Evolutionary conservation across 495 filamentous ascomycete genomes (phyloP).

Genomic region (Penicillium taxi): DNA sequence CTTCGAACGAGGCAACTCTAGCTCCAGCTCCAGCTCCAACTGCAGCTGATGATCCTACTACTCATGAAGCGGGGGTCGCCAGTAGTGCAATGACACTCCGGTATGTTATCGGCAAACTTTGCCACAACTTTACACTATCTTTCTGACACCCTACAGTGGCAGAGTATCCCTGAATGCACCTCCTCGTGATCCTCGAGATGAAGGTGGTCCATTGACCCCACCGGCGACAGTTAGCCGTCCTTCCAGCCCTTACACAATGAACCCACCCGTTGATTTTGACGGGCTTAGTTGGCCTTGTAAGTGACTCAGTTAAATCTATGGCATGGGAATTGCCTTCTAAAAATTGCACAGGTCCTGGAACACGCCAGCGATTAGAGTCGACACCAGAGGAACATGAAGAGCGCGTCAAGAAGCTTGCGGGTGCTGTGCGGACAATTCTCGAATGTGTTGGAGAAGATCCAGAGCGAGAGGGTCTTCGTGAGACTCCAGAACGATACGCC

Average conservation of each 20-base stretch:
- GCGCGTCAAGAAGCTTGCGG: slow-evolving; percentile 68
- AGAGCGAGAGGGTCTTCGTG: slow-evolving; percentile 77
- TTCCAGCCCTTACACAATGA: slow-evolving; percentile 52
- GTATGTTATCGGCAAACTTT: slow-evolving; percentile 13
- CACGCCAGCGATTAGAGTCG: slow-evolving; percentile 71
- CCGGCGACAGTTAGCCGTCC: slow-evolving; percentile 46
- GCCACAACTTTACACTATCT: neutral
- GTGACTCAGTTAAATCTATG: slow-evolving; percentile 15
- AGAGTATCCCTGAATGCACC: slow-evolving; percentile 50
- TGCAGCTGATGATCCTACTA: slow-evolving; percentile 15
- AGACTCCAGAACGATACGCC: slow-evolving; percentile 85
- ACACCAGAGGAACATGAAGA: slow-evolving; percentile 62
- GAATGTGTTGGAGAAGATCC: slow-evolving; percentile 97
- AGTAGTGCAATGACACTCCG: slow-evolving; percentile 18
- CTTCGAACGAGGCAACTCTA: too few species aligned
- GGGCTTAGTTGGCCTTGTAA: slow-evolving; percentile 65
- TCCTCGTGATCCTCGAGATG: slow-evolving; percentile 67
- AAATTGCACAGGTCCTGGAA: slow-evolving; percentile 55
- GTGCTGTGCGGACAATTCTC: slow-evolving; percentile 80
- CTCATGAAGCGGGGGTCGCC: slow-evolving; percentile 8
- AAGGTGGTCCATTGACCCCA: slow-evolving; percentile 44
- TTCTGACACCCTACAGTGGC: slow-evolving; percentile 11
- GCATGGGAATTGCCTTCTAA: neutral
- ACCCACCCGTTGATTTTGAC: slow-evolving; percentile 62
- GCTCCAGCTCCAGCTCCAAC: slow-evolving; percentile 12